Evolutionary conservation across 2,329 filamentous ascomycete species (phyloP).

Genomic region (Pseudocercospora fijiensis): DNA sequence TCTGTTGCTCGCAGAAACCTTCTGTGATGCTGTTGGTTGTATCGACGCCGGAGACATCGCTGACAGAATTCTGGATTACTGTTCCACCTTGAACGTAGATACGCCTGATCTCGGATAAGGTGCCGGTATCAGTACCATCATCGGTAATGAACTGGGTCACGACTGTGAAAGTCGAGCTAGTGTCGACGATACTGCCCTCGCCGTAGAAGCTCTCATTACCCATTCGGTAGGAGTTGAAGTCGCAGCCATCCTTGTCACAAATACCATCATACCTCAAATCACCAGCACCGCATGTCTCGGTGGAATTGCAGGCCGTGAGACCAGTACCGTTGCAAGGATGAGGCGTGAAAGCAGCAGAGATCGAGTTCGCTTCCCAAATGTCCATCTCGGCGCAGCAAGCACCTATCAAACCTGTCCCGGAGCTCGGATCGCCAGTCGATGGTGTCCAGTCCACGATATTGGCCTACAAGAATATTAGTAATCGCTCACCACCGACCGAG

Average conservation of each 20-base stretch:
- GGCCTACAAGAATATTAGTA: slow-evolving; percentile 33
- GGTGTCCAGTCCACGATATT: slow-evolving; percentile 47
- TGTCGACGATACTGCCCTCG: slow-evolving; percentile 57
- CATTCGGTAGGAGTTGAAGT: slow-evolving; percentile 68
- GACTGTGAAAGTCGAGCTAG: slow-evolving; percentile 61
- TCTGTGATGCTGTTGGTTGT: slow-evolving; percentile 57
- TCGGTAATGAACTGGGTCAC: slow-evolving; percentile 65
- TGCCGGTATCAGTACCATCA: slow-evolving; percentile 52
- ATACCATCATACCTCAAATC: slow-evolving; percentile 53
- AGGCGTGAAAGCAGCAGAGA: slow-evolving; percentile 64
- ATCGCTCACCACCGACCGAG: not conserved
- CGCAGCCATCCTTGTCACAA: slow-evolving; percentile 69
- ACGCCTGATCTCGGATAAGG: slow-evolving; percentile 61
- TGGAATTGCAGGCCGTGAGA: slow-evolving; percentile 41
- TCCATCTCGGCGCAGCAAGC: slow-evolving; percentile 68
- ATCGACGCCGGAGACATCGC: slow-evolving; percentile 48
- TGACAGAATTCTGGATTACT: slow-evolving; percentile 56
- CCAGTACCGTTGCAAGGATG: slow-evolving; percentile 59
- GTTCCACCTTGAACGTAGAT: slow-evolving; percentile 64
- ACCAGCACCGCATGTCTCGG: slow-evolving; percentile 49
- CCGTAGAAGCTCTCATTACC: slow-evolving; percentile 65
- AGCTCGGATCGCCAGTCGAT: slow-evolving; percentile 30
- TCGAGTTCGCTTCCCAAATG: slow-evolving; percentile 68
- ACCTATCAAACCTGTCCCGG: slow-evolving; percentile 47
- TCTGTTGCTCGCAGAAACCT: slow-evolving; percentile 53